Evolutionary conservation across 2,329 filamentous ascomycete species (phyloP), one percentile per base, ranked within the genome.

Genomic region (Colletotrichum liaoningense): DNA sequence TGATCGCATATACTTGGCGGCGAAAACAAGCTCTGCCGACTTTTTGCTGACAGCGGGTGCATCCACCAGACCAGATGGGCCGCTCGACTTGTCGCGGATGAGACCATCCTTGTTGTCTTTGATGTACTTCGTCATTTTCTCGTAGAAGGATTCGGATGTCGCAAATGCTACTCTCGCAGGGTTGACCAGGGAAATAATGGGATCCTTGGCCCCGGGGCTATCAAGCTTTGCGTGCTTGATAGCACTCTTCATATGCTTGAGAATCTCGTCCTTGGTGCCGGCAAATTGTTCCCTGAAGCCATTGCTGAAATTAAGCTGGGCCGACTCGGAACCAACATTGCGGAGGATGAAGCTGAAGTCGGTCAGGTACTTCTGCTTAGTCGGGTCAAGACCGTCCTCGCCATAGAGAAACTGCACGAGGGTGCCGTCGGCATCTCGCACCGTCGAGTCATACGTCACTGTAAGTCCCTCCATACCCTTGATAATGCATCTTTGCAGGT

Each of bases 401-500:
- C 97, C 97, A 80, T 98, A 99, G 38, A 99, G 83, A 83, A 99
- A 98, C 80, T 99, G 97, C 3, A 99, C 89, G 79, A 99, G 89
- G 2, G 93, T 94, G 28, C 97, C 97, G 81, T 99, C 97, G 0
- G 96, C 93, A 79, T 99, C 96, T 75, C 97, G 92, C 19, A 99
- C 97, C 1, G 95, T 97, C 9, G 93, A 95, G 79, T 99, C 97
- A 81, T 99, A 98, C 74, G 95, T 92, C 2, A 97, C 95, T 78
- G 92, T 93, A 56, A 98, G 88, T 4, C 97, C 97, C 83, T 99
- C 97, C 93, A 99, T 97, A 74, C 97, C 97, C 86, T 99, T 99
- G 86, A 99, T 97, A 75, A 99, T 89, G 88, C 97, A 99, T 80
- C 97, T 90, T 82, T 99, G 97, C 64, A 99, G 87, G 81, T 99